Conservation (phyloP, 228 moss, liverwort and hornwort species). For the Sphagnum fallax region DNA sequence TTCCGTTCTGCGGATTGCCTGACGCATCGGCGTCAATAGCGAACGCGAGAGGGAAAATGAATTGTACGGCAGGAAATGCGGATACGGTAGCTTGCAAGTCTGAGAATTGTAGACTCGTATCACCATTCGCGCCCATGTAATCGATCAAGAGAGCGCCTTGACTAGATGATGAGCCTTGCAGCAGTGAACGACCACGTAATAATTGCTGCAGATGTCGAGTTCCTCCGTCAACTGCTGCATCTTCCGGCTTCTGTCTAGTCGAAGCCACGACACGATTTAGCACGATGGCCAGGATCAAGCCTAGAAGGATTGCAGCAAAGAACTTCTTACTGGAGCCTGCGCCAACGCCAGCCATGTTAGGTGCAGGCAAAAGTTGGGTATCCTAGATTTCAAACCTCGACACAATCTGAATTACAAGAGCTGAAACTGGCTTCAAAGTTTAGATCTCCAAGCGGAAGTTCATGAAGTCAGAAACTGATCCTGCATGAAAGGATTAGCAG, state of each 20-base stretch:
- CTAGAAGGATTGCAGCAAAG: neutral
- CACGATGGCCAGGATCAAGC: neutral
- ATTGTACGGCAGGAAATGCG: conserved; percentile 7
- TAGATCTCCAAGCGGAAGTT: too few relatives aligned
- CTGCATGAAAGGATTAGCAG: too few relatives aligned
- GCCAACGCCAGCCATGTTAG: too few relatives aligned
- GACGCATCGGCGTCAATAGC: conserved; percentile 30
- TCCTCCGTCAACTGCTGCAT: neutral
- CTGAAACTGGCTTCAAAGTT: too few relatives aligned
- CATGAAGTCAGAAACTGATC: too few relatives aligned
- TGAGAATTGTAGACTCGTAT: conserved; percentile 6
- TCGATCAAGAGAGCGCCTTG: conserved; percentile 5
- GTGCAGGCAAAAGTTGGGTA: too few relatives aligned
- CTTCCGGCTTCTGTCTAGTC: neutral
- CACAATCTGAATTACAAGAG: too few relatives aligned
- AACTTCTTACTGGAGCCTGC: neutral
- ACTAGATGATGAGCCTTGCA: neutral
- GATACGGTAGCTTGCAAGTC: conserved; percentile 19
- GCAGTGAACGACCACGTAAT: conserved; percentile 4
- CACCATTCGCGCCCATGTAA: conserved; percentile 30
- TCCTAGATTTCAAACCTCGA: too few relatives aligned
- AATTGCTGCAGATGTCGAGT: neutral
- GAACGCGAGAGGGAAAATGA: conserved; percentile 27
- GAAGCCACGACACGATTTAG: neutral
- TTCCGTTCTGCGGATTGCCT: conserved; percentile 32